Evolutionary conservation across 805 yeast species (phyloP).

Genomic region (Scheffersomyces ergatensis): DNA sequence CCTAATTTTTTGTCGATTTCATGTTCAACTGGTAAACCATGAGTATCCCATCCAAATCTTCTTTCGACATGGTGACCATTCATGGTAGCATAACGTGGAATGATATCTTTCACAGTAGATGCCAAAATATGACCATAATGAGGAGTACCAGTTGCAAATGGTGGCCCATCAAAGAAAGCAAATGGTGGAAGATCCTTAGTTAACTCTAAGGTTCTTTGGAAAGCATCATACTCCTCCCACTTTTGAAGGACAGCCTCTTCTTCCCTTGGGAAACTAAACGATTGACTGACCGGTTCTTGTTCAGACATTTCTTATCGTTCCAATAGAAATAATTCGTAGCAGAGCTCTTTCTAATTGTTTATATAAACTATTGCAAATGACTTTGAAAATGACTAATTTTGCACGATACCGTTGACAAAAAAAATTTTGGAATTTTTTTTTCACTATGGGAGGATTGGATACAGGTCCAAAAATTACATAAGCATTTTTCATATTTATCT

Average conservation of each 20-base stretch:
- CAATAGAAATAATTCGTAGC: too few species aligned
- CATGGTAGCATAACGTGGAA: conserved; percentile 98
- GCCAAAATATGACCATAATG: conserved; percentile 98
- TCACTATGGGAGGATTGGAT: too few species aligned
- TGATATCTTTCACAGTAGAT: conserved; percentile 94
- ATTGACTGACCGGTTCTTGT: conserved; percentile 13
- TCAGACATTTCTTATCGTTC: neutral
- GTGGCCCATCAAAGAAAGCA: conserved; percentile 98
- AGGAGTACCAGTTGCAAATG: conserved; percentile 99
- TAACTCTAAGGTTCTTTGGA: conserved; percentile 77
- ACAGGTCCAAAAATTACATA: too few species aligned
- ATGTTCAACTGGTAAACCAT: conserved; percentile 97
- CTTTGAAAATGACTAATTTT: neutral
- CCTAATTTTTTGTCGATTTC: conserved; percentile 97
- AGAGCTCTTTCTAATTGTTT: too few species aligned
- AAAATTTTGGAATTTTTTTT: neutral
- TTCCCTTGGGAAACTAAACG: conserved; percentile 79
- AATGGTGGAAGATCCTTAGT: conserved; percentile 85
- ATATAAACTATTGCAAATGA: neutral
- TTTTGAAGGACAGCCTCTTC: conserved; percentile 77
- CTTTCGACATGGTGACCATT: conserved; percentile 95
- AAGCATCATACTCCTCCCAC: conserved; percentile 95
- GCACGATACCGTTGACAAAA: neutral
- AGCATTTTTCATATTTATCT: too few species aligned
- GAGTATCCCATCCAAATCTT: conserved; percentile 99